Percentiles rank a stretch among this genome's conserved stretches.
Evolutionary conservation across 768 basidiomycete species (phyloP).

Genomic region (Tylopilus cervinicoccineus): DNA sequence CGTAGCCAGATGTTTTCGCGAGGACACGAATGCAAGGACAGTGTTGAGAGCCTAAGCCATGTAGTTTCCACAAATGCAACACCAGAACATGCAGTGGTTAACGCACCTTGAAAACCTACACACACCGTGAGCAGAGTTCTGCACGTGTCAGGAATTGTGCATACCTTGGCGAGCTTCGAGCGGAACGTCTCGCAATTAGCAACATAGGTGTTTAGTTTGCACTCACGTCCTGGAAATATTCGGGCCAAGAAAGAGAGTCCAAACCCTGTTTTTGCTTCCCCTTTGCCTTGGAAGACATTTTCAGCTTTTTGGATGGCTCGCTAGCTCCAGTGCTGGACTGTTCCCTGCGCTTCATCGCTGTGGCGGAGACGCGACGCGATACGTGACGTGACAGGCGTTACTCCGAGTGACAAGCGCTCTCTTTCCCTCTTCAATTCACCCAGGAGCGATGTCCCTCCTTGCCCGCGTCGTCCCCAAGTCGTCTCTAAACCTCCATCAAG

Average conservation of each 20-base stretch:
- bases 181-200: conserved; percentile 1
- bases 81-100: background rate
- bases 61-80: background rate
- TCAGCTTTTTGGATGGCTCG: conserved; percentile 13
- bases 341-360: conserved; percentile 15
- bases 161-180: conserved; percentile 58
- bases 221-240: conserved; percentile 54
- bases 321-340: background rate
- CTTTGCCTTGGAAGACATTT: conserved; percentile 10
- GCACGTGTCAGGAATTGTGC: background rate
- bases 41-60: conserved; percentile 73
- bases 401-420: background rate
- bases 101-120: conserved; percentile 43
- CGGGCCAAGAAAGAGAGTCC: conserved; percentile 45
- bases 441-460: conserved; percentile 15
- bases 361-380: conserved; percentile 14
- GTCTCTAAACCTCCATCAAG: conserved; percentile 17
- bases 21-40: conserved; percentile 82
- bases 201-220: background rate
- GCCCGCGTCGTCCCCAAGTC: conserved; percentile 38
- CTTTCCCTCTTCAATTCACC: background rate
- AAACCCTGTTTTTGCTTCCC: conserved; percentile 16
- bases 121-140: background rate
- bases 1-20: conserved; percentile 73
- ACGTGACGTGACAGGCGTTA: conserved; percentile 16